These are phyloP conservation scores for Silene noctiflora DNA, from an alignment of 179 eudicot species.

Conservation along the genomic window DNA sequence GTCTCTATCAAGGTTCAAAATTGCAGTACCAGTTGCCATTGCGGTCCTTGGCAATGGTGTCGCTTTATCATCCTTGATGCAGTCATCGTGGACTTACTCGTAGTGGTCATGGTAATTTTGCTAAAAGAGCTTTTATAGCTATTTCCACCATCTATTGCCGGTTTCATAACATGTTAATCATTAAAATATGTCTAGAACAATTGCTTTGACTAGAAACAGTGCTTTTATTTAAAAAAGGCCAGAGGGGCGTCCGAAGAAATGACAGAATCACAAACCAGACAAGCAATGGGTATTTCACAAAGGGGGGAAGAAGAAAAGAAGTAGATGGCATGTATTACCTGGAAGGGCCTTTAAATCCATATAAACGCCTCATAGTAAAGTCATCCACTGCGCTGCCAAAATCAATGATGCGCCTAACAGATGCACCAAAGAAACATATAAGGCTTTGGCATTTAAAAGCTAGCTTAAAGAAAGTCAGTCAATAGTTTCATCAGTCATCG, in stretches of 20 bases:
- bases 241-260: background rate
- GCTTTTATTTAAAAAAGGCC: too few relatives aligned
- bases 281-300: background rate
- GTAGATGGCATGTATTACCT: slow-evolving; percentile 41
- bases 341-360: slow-evolving; percentile 84
- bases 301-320: background rate
- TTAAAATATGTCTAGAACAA: too few relatives aligned
- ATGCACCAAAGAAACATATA: slow-evolving; percentile 13
- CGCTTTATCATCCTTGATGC: too few relatives aligned
- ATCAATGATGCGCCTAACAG: slow-evolving; percentile 89
- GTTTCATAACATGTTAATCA: too few relatives aligned
- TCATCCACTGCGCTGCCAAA: slow-evolving; percentile 94
- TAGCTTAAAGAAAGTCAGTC: slow-evolving; percentile 1
- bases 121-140: too few relatives aligned
- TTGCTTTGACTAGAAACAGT: too few relatives aligned
- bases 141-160: too few relatives aligned
- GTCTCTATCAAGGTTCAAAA: too few relatives aligned
- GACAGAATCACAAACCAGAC: slow-evolving; percentile 2
- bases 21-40: too few relatives aligned
- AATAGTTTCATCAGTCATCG: slow-evolving; percentile 17
- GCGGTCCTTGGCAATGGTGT: too few relatives aligned
- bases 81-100: too few relatives aligned
- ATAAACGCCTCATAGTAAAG: slow-evolving; percentile 68
- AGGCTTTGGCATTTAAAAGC: slow-evolving; percentile 3
- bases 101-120: too few relatives aligned